These are phyloP conservation scores for Cenchrus purpureus DNA, from an alignment of 176 grass and related monocot genomes.

Conservation along the genomic window DNA sequence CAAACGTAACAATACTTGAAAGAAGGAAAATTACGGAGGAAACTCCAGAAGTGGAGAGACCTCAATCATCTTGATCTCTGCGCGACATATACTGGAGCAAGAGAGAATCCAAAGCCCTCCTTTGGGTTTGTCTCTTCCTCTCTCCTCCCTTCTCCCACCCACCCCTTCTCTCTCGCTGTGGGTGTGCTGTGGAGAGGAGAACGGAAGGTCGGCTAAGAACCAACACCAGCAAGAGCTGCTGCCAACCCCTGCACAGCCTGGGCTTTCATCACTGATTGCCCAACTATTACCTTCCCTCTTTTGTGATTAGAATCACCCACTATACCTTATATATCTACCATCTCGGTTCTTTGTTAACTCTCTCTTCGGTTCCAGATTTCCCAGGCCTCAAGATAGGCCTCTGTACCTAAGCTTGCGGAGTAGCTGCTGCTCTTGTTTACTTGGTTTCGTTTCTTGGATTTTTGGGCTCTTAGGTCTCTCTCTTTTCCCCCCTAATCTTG, in stretches of 20 bases:
- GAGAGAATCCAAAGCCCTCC: slow-evolving; percentile 89
- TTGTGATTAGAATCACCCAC: slow-evolving; percentile 44
- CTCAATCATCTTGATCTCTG: slow-evolving; percentile 60
- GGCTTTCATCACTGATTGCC: slow-evolving; percentile 56
- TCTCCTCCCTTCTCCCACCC: slow-evolving; percentile 50
- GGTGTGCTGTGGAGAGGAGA: slow-evolving; percentile 50
- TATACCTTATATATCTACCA: slow-evolving; percentile 49
- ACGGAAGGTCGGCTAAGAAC: slow-evolving; percentile 50
- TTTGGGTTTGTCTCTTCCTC: slow-evolving; percentile 72
- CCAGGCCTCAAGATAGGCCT: slow-evolving; percentile 40
- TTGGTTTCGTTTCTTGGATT: slow-evolving; percentile 44
- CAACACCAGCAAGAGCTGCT: slow-evolving; percentile 49
- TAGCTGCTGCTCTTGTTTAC: slow-evolving; percentile 48
- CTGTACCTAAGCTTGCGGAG: slow-evolving; percentile 41
- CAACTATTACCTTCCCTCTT: slow-evolving; percentile 64
- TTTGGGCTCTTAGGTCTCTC: slow-evolving; percentile 29
- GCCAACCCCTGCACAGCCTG: slow-evolving; percentile 58
- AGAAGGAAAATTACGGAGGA: slow-evolving; percentile 34
- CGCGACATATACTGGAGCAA: slow-evolving; percentile 68
- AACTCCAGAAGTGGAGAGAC: slow-evolving; percentile 42
- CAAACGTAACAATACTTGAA: neutral
- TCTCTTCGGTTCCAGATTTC: slow-evolving; percentile 50
- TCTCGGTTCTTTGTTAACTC: slow-evolving; percentile 37
- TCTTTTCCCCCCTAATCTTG: slow-evolving; percentile 24
- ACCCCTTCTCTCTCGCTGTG: slow-evolving; percentile 44